Percentiles rank a stretch among this genome's conserved stretches.
phyloP scores from a whole-genome alignment of 2,329 filamentous ascomycete species.

The Aureobasidium melanogenum region DNA sequence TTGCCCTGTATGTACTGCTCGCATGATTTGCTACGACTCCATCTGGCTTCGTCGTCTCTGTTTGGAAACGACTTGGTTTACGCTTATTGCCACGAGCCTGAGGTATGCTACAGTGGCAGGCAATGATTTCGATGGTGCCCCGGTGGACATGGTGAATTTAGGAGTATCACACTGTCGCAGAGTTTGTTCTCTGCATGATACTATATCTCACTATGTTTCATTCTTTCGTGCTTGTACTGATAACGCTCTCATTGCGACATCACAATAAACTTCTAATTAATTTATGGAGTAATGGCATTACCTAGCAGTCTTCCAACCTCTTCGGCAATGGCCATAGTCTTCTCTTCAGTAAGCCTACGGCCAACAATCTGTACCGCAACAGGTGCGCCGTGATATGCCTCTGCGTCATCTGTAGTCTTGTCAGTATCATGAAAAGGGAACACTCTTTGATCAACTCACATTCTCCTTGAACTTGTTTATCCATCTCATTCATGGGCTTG shows the following conservation, averaged over 20 bases:
- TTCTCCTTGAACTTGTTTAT: conserved; percentile 15
- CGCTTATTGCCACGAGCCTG: background rate
- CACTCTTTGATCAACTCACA: conserved; percentile 10
- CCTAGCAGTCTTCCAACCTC: conserved; percentile 18
- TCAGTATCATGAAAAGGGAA: background rate
- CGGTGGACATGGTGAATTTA: background rate
- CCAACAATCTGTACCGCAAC: conserved; percentile 31
- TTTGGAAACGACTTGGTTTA: background rate
- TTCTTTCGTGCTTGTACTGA: no score
- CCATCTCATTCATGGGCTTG: conserved; percentile 21
- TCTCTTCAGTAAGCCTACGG: conserved; percentile 30
- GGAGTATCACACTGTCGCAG: no score
- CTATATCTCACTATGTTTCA: no score
- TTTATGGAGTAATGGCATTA: background rate
- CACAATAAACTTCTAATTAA: background rate
- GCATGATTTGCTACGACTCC: background rate
- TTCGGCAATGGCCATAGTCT: conserved; percentile 29
- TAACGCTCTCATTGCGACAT: no score
- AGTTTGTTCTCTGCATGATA: no score
- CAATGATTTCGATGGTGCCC: background rate
- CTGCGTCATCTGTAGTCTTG: conserved; percentile 26
- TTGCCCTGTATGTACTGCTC: background rate
- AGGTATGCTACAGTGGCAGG: background rate
- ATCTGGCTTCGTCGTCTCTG: background rate
- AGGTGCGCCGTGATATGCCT: conserved; percentile 31